phyloP scores from a whole-genome alignment of 805 yeast species.

The Metschnikowia proteae region DNA sequence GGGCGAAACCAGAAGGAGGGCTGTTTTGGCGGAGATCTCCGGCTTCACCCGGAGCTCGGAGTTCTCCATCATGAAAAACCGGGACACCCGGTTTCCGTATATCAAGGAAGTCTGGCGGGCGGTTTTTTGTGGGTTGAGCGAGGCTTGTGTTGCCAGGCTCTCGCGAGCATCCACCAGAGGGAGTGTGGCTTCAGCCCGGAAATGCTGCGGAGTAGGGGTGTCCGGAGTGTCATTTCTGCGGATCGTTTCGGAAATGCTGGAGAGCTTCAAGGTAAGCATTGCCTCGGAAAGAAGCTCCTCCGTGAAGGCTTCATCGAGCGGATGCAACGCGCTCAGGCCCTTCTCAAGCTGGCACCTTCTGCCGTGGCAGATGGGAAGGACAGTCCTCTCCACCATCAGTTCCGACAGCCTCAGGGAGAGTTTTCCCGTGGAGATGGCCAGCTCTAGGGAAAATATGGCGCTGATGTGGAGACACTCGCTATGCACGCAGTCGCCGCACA shows the following conservation, averaged over 20 bases:
- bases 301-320: constrained; percentile 8
- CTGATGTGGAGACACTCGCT: constrained; percentile 48
- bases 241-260: background rate
- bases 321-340: constrained; percentile 1
- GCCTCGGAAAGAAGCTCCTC: constrained; percentile 11
- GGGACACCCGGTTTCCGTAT: constrained; percentile 1
- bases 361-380: constrained; percentile 15
- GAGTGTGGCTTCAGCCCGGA: background rate
- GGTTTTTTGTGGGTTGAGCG: background rate
- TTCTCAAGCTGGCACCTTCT: constrained; percentile 6
- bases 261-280: constrained; percentile 12
- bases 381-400: background rate
- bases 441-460: constrained; percentile 12
- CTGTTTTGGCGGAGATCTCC: background rate
- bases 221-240: background rate
- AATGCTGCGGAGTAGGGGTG: background rate
- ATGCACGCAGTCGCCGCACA: constrained; percentile 56
- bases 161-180: background rate
- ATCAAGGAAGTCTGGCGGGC: background rate
- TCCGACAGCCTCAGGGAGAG: background rate
- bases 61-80: constrained; percentile 1
- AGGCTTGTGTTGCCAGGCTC: background rate
- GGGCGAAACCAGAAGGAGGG: background rate
- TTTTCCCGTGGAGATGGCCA: background rate
- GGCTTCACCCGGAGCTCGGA: background rate